A percentile compares a stretch with the other conserved stretches of the same genome.
These are phyloP conservation scores for Microsporum ferrugineum DNA, from an alignment of 2,329 filamentous ascomycete genomes.

Conservation along the genomic window DNA sequence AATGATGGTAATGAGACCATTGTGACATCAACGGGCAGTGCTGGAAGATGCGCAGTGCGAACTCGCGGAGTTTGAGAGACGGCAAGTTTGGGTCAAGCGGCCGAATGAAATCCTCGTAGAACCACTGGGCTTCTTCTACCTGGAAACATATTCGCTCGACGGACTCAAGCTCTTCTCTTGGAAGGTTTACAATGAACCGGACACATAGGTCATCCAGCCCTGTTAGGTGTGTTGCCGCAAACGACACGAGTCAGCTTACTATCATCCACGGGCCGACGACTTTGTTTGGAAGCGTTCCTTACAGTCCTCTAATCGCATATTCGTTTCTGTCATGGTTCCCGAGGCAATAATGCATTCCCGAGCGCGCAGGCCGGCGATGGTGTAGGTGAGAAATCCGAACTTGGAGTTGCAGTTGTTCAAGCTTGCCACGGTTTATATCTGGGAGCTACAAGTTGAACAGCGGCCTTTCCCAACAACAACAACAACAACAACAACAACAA, in stretches of 20 bases:
- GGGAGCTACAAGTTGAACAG: background rate
- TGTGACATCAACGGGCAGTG: constrained; percentile 81
- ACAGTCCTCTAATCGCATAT: constrained; percentile 88
- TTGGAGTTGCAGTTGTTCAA: background rate
- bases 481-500: background rate
- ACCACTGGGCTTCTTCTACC: constrained; percentile 99
- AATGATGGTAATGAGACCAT: constrained; percentile 66
- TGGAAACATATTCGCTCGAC: constrained; percentile 96
- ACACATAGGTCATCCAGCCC: constrained; percentile 97
- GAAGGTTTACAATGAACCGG: constrained; percentile 95
- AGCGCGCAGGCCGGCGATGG: constrained; percentile 15
- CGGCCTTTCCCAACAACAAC: background rate
- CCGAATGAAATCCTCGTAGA: constrained; percentile 98
- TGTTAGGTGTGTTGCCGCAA: constrained; percentile 26
- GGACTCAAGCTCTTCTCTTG: constrained; percentile 76
- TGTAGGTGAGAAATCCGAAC: background rate
- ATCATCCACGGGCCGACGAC: background rate
- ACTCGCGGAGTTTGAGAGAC: constrained; percentile 70
- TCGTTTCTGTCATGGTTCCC: constrained; percentile 59
- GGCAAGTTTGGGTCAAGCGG: constrained; percentile 76
- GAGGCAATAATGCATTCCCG: constrained; percentile 50
- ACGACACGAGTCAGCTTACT: constrained; percentile 7
- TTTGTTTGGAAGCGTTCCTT: constrained; percentile 16
- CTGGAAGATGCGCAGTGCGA: constrained; percentile 82
- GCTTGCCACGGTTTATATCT: background rate